phyloP scores from a whole-genome alignment of 2,329 filamentous ascomycete species.

The Teratosphaeria destructans region DNA sequence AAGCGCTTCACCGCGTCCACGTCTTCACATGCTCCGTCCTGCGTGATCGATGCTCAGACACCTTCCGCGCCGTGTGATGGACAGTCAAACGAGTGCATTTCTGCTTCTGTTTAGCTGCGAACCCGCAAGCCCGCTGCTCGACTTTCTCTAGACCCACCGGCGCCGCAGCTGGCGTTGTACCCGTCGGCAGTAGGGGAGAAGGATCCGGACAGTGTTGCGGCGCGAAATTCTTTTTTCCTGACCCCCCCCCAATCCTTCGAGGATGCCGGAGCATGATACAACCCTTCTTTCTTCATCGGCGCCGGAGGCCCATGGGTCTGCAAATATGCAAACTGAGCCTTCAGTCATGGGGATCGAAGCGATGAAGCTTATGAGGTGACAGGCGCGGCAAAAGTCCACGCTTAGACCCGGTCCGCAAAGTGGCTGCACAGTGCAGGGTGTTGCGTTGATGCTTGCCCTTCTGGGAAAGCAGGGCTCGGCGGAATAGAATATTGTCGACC shows the following conservation, averaged over 20 bases:
- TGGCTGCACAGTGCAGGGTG: neutral
- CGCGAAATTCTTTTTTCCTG: neutral
- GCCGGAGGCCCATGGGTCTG: neutral
- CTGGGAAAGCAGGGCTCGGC: neutral
- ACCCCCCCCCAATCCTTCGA: too few species aligned
- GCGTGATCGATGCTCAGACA: neutral
- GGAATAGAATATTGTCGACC: neutral
- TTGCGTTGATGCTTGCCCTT: neutral
- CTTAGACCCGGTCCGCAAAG: neutral
- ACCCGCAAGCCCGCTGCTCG: neutral
- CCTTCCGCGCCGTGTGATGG: too few species aligned
- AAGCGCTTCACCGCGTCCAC: too few species aligned
- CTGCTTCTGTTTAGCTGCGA: neutral
- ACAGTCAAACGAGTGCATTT: neutral
- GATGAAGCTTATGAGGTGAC: neutral
- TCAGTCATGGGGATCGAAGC: neutral
- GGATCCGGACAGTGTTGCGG: neutral
- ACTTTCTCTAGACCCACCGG: neutral
- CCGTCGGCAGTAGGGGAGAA: neutral
- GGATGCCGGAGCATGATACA: neutral
- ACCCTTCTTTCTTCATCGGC: neutral
- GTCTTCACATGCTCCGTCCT: too few species aligned
- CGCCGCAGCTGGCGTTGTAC: neutral
- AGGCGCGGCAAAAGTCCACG: neutral
- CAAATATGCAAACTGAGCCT: neutral